Conservation (phyloP, 306 rosid species). For the Sphenostylis stenocarpa region DNA sequence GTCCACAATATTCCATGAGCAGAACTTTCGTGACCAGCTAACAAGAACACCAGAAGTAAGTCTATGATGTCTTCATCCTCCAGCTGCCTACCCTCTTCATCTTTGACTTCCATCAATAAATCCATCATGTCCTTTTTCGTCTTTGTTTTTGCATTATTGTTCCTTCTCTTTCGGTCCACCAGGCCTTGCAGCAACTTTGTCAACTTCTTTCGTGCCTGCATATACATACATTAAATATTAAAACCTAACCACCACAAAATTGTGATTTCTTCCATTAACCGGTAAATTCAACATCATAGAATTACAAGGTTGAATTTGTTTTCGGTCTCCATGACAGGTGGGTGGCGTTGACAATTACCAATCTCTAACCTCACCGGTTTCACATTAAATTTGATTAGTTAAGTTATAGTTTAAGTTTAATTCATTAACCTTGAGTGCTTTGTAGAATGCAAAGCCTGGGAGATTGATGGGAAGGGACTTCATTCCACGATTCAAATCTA, state of each 20-base stretch:
- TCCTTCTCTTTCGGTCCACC: slow-evolving; percentile 45
- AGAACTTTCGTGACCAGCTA: slow-evolving; percentile 89
- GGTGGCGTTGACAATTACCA: not conserved
- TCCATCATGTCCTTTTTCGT: slow-evolving; percentile 58
- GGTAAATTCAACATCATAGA: not conserved
- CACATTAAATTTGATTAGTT: too few relatives aligned
- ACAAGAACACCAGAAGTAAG: slow-evolving; percentile 61
- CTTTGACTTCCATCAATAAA: slow-evolving; percentile 60
- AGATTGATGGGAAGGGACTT: slow-evolving; percentile 61
- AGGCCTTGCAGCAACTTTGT: slow-evolving; percentile 46
- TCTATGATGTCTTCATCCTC: slow-evolving; percentile 71
- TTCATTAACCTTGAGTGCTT: slow-evolving; percentile 61
- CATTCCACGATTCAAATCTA: slow-evolving; percentile 51
- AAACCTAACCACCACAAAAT: not conserved
- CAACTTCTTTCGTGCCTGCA: slow-evolving; percentile 71
- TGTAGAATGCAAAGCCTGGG: slow-evolving; percentile 69
- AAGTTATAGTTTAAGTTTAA: not conserved
- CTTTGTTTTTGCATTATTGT: not conserved
- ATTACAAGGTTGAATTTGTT: not conserved
- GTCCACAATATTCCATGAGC: slow-evolving; percentile 82
- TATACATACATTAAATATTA: not conserved
- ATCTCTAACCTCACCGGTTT: not conserved
- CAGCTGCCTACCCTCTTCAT: slow-evolving; percentile 56
- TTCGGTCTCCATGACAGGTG: not conserved
- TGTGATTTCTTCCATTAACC: not conserved